These are phyloP conservation scores for Rhynchospora pubera DNA, from an alignment of 176 grass and related monocot genomes.

Conservation along the genomic window DNA sequence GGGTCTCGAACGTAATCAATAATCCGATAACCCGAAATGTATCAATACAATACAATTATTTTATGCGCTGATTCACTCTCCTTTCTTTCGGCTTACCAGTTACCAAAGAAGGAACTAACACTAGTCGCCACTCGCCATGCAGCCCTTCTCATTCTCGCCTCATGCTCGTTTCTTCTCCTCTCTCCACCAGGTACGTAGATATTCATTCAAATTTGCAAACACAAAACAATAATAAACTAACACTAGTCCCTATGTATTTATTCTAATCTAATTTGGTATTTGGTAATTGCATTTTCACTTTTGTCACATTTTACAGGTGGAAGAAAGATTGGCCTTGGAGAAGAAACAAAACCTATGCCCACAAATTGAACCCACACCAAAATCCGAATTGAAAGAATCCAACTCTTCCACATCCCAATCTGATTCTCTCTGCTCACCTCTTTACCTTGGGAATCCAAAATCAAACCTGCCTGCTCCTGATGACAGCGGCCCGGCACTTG, in stretches of 20 bases:
- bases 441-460: conserved; percentile 11
- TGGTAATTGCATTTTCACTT: background rate
- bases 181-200: conserved; percentile 23
- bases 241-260: background rate
- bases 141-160: background rate
- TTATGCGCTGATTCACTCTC: background rate
- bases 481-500: conserved; percentile 19
- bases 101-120: background rate
- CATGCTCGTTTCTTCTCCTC: conserved; percentile 33
- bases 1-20: background rate
- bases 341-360: background rate
- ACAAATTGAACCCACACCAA: background rate
- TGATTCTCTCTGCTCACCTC: conserved; percentile 3
- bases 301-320: background rate
- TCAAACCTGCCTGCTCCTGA: background rate
- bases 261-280: no score
- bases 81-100: no score
- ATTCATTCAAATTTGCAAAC: background rate
- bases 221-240: background rate
- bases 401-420: background rate
- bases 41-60: background rate
- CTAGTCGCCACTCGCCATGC: conserved; percentile 12
- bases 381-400: conserved; percentile 7
- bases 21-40: background rate
- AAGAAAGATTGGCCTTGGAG: conserved; percentile 30